phyloP scores from a whole-genome alignment of 768 basidiomycete genomes.

The Cystofilobasidium bisporidii region DNA sequence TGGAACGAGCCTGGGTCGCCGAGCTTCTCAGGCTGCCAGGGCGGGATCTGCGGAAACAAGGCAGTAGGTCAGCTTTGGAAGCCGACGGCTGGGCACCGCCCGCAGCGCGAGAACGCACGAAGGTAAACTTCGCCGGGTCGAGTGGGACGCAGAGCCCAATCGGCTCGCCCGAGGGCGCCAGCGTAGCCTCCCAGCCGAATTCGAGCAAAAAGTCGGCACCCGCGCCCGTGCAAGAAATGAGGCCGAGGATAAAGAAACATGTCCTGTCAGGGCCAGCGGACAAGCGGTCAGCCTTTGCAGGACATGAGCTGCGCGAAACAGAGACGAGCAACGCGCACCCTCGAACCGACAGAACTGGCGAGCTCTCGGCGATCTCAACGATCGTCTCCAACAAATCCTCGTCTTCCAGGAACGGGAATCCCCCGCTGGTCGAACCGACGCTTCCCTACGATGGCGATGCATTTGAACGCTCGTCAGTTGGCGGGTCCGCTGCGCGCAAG shows the following conservation, averaged over 20 bases:
- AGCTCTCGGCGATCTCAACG: conserved; percentile 81
- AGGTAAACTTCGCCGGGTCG: conserved; percentile 69
- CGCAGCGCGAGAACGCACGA: conserved; percentile 47
- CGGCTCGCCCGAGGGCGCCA: conserved; percentile 71
- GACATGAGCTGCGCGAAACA: neutral
- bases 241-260: conserved; percentile 87
- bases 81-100: conserved; percentile 11
- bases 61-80: conserved; percentile 4
- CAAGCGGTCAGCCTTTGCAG: neutral
- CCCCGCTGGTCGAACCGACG: conserved; percentile 79
- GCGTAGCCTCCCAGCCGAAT: conserved; percentile 82
- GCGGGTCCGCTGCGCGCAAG: no score
- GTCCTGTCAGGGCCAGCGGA: conserved; percentile 49
- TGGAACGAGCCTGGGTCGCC: conserved; percentile 40
- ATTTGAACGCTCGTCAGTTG: no score
- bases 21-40: conserved; percentile 49
- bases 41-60: conserved; percentile 51
- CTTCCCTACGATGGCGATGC: conserved; percentile 61
- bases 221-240: conserved; percentile 81
- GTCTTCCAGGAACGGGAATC: conserved; percentile 88
- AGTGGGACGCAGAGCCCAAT: conserved; percentile 84
- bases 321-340: conserved; percentile 52
- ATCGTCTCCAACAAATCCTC: conserved; percentile 87
- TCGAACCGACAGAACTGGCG: conserved; percentile 77
- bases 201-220: conserved; percentile 91